Conservation (phyloP, 1,284 basidiomycete species). For the Pisolithus thermaeus region DNA sequence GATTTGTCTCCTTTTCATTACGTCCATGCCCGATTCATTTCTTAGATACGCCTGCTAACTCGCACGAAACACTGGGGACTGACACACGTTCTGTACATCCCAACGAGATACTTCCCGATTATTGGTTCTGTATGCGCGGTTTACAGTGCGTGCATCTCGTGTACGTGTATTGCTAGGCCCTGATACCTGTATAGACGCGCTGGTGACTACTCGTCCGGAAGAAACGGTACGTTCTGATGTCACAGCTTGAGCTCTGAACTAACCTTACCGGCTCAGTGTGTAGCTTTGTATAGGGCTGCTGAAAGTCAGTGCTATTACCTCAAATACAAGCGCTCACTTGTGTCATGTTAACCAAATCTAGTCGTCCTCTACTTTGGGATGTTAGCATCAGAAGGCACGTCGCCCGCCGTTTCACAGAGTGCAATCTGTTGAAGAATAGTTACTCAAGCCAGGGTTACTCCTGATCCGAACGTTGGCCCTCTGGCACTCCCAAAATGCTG, state of each 20-base stretch:
- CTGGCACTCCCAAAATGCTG: background rate
- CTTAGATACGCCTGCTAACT: background rate
- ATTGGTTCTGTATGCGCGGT: background rate
- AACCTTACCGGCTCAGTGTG: background rate
- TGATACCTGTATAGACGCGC: background rate
- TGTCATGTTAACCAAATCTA: background rate
- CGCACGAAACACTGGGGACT: background rate
- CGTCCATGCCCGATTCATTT: background rate
- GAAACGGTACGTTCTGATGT: background rate
- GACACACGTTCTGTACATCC: constrained; percentile 1
- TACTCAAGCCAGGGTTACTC: constrained; percentile 1
- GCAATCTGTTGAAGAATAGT: too few relatives aligned
- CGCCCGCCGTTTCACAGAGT: background rate
- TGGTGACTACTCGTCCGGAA: background rate
- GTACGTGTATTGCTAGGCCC: background rate
- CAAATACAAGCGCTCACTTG: background rate
- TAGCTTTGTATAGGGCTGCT: constrained; percentile 1
- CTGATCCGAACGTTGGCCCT: constrained; percentile 9
- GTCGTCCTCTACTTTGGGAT: constrained; percentile 4
- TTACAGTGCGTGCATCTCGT: background rate
- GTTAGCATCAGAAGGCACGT: constrained; percentile 4
- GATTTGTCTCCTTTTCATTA: background rate
- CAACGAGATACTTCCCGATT: constrained; percentile 1
- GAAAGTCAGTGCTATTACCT: background rate
- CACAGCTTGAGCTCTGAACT: too few relatives aligned